Conservation (phyloP, 75 land plant genomes). For the Cupressus sempervirens region DNA sequence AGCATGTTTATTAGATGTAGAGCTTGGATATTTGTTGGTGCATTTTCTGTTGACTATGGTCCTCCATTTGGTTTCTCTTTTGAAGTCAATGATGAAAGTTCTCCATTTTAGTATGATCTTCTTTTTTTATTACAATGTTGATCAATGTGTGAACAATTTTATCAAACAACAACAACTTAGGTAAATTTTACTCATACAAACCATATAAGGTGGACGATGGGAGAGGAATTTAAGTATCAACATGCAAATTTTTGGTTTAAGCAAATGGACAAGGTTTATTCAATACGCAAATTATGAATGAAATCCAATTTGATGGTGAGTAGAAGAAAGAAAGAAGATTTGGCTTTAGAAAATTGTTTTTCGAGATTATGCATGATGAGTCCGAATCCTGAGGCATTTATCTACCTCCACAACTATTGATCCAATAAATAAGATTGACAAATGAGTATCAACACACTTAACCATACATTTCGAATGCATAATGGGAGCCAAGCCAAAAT, state of each 20-base stretch:
- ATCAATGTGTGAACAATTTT: constrained; percentile 60
- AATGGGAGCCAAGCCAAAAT: no score
- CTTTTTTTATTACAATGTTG: constrained; percentile 65
- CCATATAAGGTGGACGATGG: constrained; percentile 98
- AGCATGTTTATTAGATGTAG: constrained; percentile 75
- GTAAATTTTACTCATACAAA: constrained; percentile 77
- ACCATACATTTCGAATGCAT: no score
- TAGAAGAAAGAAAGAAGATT: no score
- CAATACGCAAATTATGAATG: no score
- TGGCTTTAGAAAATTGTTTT: no score
- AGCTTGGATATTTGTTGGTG: constrained; percentile 61
- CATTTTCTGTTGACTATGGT: constrained; percentile 61
- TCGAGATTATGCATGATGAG: no score
- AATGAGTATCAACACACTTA: no score
- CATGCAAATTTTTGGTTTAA: constrained; percentile 91
- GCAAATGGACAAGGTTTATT: constrained; percentile 86
- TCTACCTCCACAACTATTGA: no score
- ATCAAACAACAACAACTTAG: constrained; percentile 47
- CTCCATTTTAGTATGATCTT: constrained; percentile 61
- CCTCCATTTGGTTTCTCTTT: constrained; percentile 60
- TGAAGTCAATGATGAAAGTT: constrained; percentile 45
- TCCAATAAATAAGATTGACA: no score
- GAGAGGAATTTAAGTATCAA: constrained; percentile 87
- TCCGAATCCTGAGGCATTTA: no score
- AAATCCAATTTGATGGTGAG: no score